Evolutionary conservation across 2,329 filamentous ascomycete genomes (phyloP).

Genomic region (Cytospora paraplurivora): DNA sequence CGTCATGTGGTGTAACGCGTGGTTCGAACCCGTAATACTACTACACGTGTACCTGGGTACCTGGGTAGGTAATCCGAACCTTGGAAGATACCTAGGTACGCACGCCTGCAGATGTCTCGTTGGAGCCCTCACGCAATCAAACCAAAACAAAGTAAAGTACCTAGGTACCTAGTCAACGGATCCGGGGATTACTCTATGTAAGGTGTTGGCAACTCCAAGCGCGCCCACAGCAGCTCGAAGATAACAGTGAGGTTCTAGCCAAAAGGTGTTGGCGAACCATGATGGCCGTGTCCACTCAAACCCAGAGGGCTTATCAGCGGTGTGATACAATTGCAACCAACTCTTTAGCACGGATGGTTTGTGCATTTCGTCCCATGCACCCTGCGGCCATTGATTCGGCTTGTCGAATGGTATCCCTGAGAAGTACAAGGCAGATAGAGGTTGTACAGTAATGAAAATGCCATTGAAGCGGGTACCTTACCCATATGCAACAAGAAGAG

Average conservation of each 20-base stretch:
- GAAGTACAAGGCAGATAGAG: no score
- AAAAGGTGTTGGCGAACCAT: slow-evolving; percentile 2
- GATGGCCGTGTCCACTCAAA: slow-evolving; percentile 9
- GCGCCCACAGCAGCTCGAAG: neutral
- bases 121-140: no score
- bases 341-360: neutral
- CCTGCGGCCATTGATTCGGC: no score
- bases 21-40: neutral
- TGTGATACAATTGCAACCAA: neutral
- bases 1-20: neutral
- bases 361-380: neutral
- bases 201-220: neutral
- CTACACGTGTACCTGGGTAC: neutral
- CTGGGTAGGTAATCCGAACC: no score
- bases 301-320: slow-evolving; percentile 10
- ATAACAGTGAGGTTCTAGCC: neutral
- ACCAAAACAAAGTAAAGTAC: no score
- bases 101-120: no score
- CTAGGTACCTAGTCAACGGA: no score
- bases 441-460: no score
- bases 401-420: no score
- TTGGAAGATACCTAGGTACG: no score
- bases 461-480: no score
- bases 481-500: no score
- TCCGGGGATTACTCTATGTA: neutral